Evolutionary conservation across 306 rosid genomes (phyloP).

Genomic region (Crotalaria pallida): DNA sequence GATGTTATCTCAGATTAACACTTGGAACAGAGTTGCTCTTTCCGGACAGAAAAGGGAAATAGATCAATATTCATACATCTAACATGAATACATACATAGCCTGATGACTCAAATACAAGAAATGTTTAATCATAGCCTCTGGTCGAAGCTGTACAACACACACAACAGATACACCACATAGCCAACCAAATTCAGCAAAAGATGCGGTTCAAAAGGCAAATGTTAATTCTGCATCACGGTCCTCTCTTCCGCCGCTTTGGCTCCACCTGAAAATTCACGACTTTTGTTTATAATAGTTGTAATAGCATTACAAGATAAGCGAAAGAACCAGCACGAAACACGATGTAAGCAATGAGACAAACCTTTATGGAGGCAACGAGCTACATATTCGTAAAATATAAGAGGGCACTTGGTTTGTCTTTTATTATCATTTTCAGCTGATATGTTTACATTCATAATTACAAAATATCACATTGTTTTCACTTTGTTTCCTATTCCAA

Average conservation of each 20-base stretch:
- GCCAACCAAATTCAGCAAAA: constrained; percentile 8
- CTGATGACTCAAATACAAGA: constrained; percentile 39
- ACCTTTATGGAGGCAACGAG: background rate
- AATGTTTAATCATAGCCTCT: constrained; percentile 29
- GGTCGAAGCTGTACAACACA: constrained; percentile 41
- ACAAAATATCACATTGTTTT: no score
- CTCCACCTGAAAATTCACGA: constrained; percentile 46
- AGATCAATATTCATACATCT: constrained; percentile 26
- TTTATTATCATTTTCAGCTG: no score
- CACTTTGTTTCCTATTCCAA: background rate
- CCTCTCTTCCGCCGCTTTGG: constrained; percentile 71
- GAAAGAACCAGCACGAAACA: background rate
- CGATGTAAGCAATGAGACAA: background rate
- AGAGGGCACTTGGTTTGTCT: no score
- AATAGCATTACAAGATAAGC: background rate
- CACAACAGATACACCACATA: constrained; percentile 21
- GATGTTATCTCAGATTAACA: constrained; percentile 23
- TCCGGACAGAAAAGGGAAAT: constrained; percentile 12
- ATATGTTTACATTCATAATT: no score
- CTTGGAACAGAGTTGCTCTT: constrained; percentile 15
- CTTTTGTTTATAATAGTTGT: background rate
- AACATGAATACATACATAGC: constrained; percentile 28
- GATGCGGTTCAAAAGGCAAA: background rate
- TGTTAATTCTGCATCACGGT: background rate
- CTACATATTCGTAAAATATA: background rate